Percentiles rank a stretch among this genome's conserved stretches.
Conservation (phyloP, 306 rosid genomes). For the Citrullus mucosospermus region DNA sequence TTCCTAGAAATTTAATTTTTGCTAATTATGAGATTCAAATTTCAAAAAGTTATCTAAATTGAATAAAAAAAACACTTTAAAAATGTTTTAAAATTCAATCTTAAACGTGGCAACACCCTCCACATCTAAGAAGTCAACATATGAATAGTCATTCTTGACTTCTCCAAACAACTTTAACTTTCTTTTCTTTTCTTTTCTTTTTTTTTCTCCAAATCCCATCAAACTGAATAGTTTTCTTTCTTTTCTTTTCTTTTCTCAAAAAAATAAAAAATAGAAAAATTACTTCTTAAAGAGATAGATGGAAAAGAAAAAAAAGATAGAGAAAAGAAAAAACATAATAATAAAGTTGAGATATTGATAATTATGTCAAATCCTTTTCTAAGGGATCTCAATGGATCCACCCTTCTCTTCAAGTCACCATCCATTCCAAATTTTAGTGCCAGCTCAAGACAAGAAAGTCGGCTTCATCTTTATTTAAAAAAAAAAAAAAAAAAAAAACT, state of each 20-base stretch:
- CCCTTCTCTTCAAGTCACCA: slow-evolving; percentile 41
- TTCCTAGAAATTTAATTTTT: background rate
- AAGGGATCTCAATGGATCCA: slow-evolving; percentile 48
- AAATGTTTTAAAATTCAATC: background rate
- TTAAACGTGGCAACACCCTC: background rate
- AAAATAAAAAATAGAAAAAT: background rate
- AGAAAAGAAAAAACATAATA: background rate
- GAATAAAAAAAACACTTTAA: background rate
- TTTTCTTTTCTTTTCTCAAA: background rate
- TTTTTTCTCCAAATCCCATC: background rate
- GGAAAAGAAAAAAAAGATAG: too few species aligned
- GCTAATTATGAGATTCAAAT: background rate
- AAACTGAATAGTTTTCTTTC: background rate
- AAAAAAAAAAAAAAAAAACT: too few species aligned
- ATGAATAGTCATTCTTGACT: slow-evolving; percentile 2
- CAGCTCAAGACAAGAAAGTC: slow-evolving; percentile 46
- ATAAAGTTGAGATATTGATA: background rate
- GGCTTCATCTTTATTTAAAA: slow-evolving; percentile 13
- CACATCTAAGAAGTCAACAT: background rate
- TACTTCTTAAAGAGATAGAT: background rate
- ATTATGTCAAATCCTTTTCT: slow-evolving; percentile 61
- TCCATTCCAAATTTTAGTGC: slow-evolving; percentile 40
- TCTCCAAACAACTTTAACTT: background rate
- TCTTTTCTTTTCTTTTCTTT: background rate
- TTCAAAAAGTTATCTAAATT: background rate